phyloP scores from a whole-genome alignment of 306 rosid species.

The Quercus variabilis region DNA sequence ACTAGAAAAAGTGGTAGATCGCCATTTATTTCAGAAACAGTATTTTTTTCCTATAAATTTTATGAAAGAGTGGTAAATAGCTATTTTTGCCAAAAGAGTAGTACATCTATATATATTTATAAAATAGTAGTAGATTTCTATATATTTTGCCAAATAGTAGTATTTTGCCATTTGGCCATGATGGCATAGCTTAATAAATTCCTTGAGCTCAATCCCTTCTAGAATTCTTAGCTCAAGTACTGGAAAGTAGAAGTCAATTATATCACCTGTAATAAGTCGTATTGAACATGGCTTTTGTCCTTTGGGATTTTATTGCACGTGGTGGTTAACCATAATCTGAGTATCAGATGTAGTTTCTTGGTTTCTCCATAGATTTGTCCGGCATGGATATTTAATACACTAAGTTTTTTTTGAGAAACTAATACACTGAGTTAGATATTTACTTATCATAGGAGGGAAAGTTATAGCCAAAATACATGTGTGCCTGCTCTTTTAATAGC shows the following conservation, averaged over 20 bases:
- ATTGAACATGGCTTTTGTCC: background rate
- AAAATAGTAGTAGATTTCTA: fast-evolving
- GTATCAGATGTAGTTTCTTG: no score
- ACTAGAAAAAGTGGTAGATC: no score
- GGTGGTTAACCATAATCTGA: background rate
- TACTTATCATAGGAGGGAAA: no score
- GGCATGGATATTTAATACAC: background rate
- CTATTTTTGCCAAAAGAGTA: no score
- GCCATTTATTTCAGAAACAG: no score
- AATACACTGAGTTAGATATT: background rate
- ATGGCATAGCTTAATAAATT: background rate
- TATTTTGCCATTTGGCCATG: no score
- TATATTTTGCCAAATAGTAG: no score
- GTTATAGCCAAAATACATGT: background rate
- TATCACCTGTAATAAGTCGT: background rate
- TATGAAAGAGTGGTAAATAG: no score
- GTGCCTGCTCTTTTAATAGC: no score
- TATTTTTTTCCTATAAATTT: no score
- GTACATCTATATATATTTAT: no score
- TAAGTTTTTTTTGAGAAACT: no score
- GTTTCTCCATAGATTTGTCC: background rate
- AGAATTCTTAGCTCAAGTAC: background rate
- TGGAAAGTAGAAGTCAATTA: background rate
- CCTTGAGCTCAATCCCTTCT: background rate
- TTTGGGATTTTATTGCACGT: background rate